Base-by-base conservation (phyloP, 371 early-diverging fungal species). In the Actinomortierella ambigua region DNA sequence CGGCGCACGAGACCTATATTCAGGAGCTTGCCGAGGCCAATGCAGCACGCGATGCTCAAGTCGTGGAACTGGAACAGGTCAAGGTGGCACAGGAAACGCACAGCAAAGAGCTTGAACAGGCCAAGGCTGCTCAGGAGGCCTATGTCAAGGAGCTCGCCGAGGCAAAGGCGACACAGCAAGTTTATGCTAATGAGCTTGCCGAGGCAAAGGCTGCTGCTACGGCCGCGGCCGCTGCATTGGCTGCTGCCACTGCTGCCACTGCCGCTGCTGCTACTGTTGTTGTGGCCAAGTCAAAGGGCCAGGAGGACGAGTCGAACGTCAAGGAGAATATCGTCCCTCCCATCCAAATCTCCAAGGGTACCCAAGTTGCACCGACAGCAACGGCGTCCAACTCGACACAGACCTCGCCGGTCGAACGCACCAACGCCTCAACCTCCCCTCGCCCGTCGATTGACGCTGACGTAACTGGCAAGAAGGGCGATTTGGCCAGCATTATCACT, bases 81-180 rank as follows among this genome's bases (percentile, higher is more conserved):
- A 34, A 34, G 34, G 34, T 11, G 4, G 34, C 34, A 4, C 34
- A 11, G 7, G 34, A 34, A 34, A 11, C 34, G 4, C 34, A 34
- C 7, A 11, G 4, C 34, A 4, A 34, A 34, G 34, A 34, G 11
- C 34, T 34, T 34, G 34, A 4, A 4, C 34, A 34, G 34, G 34
- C 34, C 34, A 34, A 34, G 34, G 11, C 11, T 34, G 34, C 34
- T 34, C 34, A 34, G 34, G 34, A 34, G 11, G 34, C 4, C 4
- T 11, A 34, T 34, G 11, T 34, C 11, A 34, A 34, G 34, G 7
- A 34, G 34, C 34, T 53, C 53, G 18, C 8, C 26, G 15, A 44
- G 34, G 24, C 39, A 34, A 15, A 43, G 60, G 18, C 62, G 59
- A 15, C 34, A 28, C 23, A 64, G 61, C 20, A 75, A 75, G 50